phyloP scores from a whole-genome alignment of 1,139 yeast species.

The Debaryomycetaceae sp. region DNA sequence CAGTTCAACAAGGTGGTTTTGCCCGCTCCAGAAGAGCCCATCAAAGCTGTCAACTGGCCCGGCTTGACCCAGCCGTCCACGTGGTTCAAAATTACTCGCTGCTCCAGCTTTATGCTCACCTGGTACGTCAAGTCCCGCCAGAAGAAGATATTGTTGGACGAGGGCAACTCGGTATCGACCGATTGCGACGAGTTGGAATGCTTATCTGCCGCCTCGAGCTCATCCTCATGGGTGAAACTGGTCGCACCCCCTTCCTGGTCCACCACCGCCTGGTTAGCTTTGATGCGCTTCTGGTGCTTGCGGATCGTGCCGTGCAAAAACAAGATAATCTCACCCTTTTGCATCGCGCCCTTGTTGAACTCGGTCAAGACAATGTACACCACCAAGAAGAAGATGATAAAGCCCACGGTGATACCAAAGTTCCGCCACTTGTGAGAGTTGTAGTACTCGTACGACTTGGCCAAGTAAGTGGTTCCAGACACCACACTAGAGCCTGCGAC shows the following conservation, averaged over 20 bases:
- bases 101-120: conserved; percentile 52
- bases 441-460: conserved; percentile 31
- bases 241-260: conserved; percentile 8
- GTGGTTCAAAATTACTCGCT: conserved; percentile 52
- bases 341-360: no score
- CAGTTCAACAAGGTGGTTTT: conserved; percentile 68
- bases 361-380: no score
- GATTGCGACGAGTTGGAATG: conserved; percentile 2
- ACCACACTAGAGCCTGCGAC: conserved; percentile 42
- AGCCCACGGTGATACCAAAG: conserved; percentile 42
- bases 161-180: conserved; percentile 3
- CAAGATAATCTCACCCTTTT: conserved; percentile 73
- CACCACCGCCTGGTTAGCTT: conserved; percentile 9
- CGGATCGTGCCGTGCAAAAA: conserved; percentile 34
- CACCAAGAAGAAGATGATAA: conserved; percentile 12
- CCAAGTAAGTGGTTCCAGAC: conserved; percentile 46
- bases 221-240: conserved; percentile 8
- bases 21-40: conserved; percentile 91
- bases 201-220: conserved; percentile 7
- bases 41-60: conserved; percentile 20
- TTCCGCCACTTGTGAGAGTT: conserved; percentile 54
- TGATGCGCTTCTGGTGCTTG: conserved; percentile 16
- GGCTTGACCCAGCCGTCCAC: conserved; percentile 57
- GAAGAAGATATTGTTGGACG: conserved; percentile 45
- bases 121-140: conserved; percentile 75